Base-by-base conservation (phyloP, 345 rosid species). In the Erysimum cheiranthoides region DNA sequence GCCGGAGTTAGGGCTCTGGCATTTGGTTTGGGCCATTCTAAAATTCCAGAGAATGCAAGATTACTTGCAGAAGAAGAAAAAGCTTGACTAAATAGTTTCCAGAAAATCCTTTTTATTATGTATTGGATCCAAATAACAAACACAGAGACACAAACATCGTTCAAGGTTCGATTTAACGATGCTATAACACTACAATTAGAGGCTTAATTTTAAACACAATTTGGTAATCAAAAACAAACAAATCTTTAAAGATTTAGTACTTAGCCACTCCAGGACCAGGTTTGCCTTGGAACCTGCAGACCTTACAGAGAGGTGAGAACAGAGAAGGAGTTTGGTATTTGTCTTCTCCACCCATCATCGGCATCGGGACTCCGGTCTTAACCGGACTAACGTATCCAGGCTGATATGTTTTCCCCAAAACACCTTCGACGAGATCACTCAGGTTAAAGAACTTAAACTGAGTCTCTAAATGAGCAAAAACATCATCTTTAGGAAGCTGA, bases 1-100 rank as follows among this genome's bases (percentile, higher is more conserved):
- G 97, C 96, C 98, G 5, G 95, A 90, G 78, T 84, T 85, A 51
- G 83, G 89, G 34, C 59, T 87, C 2, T 57, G 85, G 87, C 87
- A 89, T 72, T 80, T 89, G 82, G 82, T 83, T 49, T 88, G 89
- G 85, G 84, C 85, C 36, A 80, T 87, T 27, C 71, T 87, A 45
- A 84, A 79, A 65, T 89, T 74, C 82, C 91, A 87, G 76, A 80
- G 83, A 53, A 40, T 68, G 36, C 71, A 87, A 66, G 61, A 80
- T 34, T 85, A 82, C 71, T 82, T 89, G 74, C 81, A 84, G 74
- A 86, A 83, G 69, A 87, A 68, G 84, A 74, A 86, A 50, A 84
- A 83, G 56, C 21, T 76, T 2, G 51, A 76, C 25, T 76, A 53
- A 53, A 14, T 39, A 39, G 52, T 27, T 62, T 62, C 6, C 8